Base-by-base conservation (phyloP, 345 rosid genomes). In the Boechera retrofracta region DNA sequence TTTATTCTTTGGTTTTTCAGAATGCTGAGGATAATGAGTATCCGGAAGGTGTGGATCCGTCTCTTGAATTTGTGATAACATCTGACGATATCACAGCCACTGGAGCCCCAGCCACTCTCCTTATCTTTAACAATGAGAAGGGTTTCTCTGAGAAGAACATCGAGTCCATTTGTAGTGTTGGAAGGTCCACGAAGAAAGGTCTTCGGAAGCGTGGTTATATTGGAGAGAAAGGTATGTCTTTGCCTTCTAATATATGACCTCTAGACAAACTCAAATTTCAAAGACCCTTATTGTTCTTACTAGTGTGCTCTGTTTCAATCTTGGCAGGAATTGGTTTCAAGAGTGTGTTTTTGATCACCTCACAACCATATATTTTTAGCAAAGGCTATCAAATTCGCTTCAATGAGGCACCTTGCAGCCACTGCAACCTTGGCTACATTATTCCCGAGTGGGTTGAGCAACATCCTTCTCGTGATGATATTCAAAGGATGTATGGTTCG, bases 371-470 rank as follows among this genome's bases (percentile, higher is more conserved):
- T 69, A 84, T 90, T 12, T 88, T 90, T 72, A 90, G 91, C 54
- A 88, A 84, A 7, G 96, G 92, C n/a, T 89, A 89, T 56, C 90
- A 84, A 3, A 89, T 91, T 11, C 77, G 86, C 7, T 91, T 91
- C 51, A 78, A 80, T 31, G 92, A 89, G 73, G 87, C 81, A 11
- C 92, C 97, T 61, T 88, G 90, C 74, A 82, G 86, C 0, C 75
- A 75, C 41, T 92, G 90, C 77, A 54, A 82, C 48, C 87, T 89
- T 10, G 94, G 95, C 3, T 92, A 87, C 75, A 84, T 89, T 7
- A 89, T 92, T 60, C 96, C 93, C 0, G 96, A 92, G 75, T 89
- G 97, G 92, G 86, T 92, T 42, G 96, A 85, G 4, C 90, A 85
- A 52, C 77, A 76, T 26, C 92, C 85, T 44, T 79, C 80, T 32